Evolutionary conservation across 257 asterid genomes (phyloP), one percentile per base, ranked within the genome.

Genomic region (Capsicum chinense): DNA sequence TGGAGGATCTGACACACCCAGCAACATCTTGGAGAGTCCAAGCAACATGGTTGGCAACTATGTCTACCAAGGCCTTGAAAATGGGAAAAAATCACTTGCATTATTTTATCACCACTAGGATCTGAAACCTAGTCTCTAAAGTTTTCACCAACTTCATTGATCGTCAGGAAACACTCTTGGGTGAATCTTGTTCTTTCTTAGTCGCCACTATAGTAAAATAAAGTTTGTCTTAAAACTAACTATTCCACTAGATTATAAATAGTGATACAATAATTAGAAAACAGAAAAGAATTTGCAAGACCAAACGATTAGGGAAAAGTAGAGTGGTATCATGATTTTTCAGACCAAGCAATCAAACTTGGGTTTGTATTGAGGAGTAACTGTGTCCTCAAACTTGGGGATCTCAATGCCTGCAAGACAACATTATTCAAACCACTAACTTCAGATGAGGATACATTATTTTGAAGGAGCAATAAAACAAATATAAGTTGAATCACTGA

Each of bases 341-440:
- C 93, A 92, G 85, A 94, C 97, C 97, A 95, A 89, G 26, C 95
- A 94, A 47, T 95, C 98, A 87, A 95, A 93, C 89, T 95, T 92
- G 79, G 98, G 97, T 79, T 93, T 92, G 90, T 92, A 95, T 86
- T 93, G 90, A 64, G 98, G 98, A 80, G 97, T 93, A 87, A 93
- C 98, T 39, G 86, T 92, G 90, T 95, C 98, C 78, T 90, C 98
- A 85, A 91, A 93, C 88, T 92, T 89, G 11, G 98, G 98, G 87
- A 95, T 88, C 87, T 95, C 90, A 83, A 95, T 79, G 87, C 93
- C 98, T 93, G 89, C 89, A 88, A 21, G 48, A 48, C 80, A 85
- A 79, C 64, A 50, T 7, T 82, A 19, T 85, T 48, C 57, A 90
- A 19, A 81, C 8, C 81, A 54, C 39, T 13, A 76, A 4, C 4